Evolutionary conservation across 2,329 filamentous ascomycete species (phyloP), one percentile per base, ranked within the genome.

Genomic region (Curvularia sp.): DNA sequence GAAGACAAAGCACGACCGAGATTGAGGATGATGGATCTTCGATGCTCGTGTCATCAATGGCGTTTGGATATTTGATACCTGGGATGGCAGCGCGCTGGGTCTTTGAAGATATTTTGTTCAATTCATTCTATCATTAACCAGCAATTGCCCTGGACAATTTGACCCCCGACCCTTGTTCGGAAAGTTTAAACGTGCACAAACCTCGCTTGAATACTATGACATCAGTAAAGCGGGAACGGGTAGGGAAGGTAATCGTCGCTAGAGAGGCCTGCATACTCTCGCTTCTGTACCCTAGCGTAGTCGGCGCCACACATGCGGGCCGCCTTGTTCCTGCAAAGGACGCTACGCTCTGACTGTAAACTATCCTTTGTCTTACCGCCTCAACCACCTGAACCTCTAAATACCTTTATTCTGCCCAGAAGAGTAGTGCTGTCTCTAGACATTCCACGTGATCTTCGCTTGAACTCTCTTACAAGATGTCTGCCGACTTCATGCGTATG

Each of bases 401-500:
- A 18, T 12, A 15, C n/a, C 20, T 33, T 44, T 31, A 10, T 10
- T 9, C 7, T 51, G 2, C 39, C 12, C 30, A 15, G 18, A 48
- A 47, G 44, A 47, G n/a, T 22, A 20, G 5, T 31, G 12, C 30
- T 22, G 4, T 5, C 22, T n/a, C 44, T 13, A 8, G 5, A 38
- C 4, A 12, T 33, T 26, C 20, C 26, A 42, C 39, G 49, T 42
- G 35, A 51, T 41, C 38, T 18, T 20, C 41, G 15, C 30, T 12
- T 51, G 18, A 20, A 33, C 18, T 8, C 13, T n/a, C 2, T 31
- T 48, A 9, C 58, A 57, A 41, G 5, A 65, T 65, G 63, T 53
- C 63, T 22, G 55, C 50, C 39, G 41, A 60, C 20, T 65, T 57
- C 48, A 55, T 65, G 52, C 55, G 46, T 22, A 65, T 63, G 61